A percentile compares a stretch with the other conserved stretches of the same genome.
Evolutionary conservation across 2,329 filamentous ascomycete genomes (phyloP).

Genomic region (Hirsutella rhossiliensis): DNA sequence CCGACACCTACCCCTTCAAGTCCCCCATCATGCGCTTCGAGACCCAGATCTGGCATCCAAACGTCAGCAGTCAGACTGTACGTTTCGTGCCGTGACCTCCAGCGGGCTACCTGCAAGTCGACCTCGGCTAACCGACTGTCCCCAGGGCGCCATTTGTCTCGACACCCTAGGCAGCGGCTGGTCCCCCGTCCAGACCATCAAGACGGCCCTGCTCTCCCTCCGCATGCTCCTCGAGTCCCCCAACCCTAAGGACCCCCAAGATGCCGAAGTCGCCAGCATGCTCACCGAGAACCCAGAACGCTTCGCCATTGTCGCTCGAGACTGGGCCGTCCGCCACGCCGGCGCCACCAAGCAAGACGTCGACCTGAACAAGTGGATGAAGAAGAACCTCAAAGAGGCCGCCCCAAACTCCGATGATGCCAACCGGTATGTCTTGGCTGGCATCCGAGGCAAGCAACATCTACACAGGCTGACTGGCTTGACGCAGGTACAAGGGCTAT

Average conservation of each 20-base stretch:
- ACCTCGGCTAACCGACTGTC: slow-evolving; percentile 1
- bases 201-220: slow-evolving; percentile 84
- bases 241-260: slow-evolving; percentile 93
- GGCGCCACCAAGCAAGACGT: slow-evolving; percentile 48
- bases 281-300: slow-evolving; percentile 65
- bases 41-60: slow-evolving; percentile 95
- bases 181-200: slow-evolving; percentile 95
- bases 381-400: slow-evolving; percentile 36
- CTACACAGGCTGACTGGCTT: neutral
- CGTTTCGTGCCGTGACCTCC: slow-evolving; percentile 17
- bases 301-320: slow-evolving; percentile 71
- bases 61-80: slow-evolving; percentile 88
- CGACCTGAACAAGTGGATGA: slow-evolving; percentile 25
- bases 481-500: slow-evolving; percentile 68
- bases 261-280: slow-evolving; percentile 90
- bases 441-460: no score
- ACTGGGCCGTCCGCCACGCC: slow-evolving; percentile 82
- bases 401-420: slow-evolving; percentile 6
- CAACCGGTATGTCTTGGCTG: slow-evolving; percentile 15
- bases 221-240: slow-evolving; percentile 88
- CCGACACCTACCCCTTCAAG: slow-evolving; percentile 83
- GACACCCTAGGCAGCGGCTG: slow-evolving; percentile 83
- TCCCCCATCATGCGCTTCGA: slow-evolving; percentile 84
- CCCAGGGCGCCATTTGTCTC: slow-evolving; percentile 86
- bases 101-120: neutral